phyloP scores from a whole-genome alignment of 2,329 filamentous ascomycete genomes.

The Calonectria hawksworthii region DNA sequence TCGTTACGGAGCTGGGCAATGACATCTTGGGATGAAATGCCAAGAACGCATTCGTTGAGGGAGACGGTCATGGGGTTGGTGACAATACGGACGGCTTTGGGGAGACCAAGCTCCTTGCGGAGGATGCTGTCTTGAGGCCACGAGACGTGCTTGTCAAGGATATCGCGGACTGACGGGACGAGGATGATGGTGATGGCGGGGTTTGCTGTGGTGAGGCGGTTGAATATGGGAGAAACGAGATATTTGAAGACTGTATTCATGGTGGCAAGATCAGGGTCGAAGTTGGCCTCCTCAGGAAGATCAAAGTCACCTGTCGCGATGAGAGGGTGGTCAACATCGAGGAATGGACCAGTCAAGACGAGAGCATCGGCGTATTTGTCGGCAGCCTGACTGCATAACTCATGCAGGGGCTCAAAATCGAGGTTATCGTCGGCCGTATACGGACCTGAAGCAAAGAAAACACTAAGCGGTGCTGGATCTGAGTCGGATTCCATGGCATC shows the following conservation, averaged over 20 bases:
- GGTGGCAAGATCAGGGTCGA: conserved; percentile 84
- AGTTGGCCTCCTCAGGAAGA: conserved; percentile 74
- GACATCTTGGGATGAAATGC: conserved; percentile 86
- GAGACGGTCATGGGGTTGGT: conserved; percentile 93
- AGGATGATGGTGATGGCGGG: conserved; percentile 86
- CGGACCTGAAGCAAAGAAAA: conserved; percentile 86
- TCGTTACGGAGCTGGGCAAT: conserved; percentile 85
- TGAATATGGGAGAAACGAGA: conserved; percentile 81
- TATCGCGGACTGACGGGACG: conserved; percentile 85
- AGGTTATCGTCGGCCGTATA: conserved; percentile 95
- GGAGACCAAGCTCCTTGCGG: conserved; percentile 81
- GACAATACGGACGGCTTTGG: conserved; percentile 81
- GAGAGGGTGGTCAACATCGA: conserved; percentile 92
- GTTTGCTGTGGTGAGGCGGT: conserved; percentile 77
- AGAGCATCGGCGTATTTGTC: conserved; percentile 83
- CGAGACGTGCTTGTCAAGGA: conserved; percentile 84
- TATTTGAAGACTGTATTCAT: conserved; percentile 87
- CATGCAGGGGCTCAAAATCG: conserved; percentile 87
- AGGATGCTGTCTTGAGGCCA: conserved; percentile 80
- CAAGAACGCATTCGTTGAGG: conserved; percentile 88
- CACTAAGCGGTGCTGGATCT: conserved; percentile 75
- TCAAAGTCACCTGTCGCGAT: conserved; percentile 86
- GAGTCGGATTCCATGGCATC: conserved; percentile 70
- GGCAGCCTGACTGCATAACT: conserved; percentile 83
- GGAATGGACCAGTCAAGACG: conserved; percentile 87